Evolutionary conservation across 2,329 filamentous ascomycete genomes (phyloP).

Genomic region (Phyllosticta paracitricarpa): DNA sequence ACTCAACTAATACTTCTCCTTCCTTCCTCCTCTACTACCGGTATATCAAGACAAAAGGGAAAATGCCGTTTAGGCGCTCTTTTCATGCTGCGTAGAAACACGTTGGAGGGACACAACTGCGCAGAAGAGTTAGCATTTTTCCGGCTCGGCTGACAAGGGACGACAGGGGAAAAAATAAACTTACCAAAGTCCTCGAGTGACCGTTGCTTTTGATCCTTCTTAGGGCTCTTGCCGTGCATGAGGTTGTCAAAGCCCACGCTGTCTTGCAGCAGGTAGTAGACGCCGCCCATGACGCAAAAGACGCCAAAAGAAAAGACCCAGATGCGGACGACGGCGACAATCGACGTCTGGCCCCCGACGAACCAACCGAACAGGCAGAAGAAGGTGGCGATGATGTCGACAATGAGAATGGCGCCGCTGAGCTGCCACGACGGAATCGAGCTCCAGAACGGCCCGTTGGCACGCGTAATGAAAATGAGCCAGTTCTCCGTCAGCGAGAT

Average conservation of each 20-base stretch:
- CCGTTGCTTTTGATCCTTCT: conserved; percentile 73
- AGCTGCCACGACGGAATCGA: conserved; percentile 83
- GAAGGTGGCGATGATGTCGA: conserved; percentile 75
- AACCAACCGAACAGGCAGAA: conserved; percentile 85
- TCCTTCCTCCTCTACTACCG: background rate
- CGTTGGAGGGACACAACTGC: conserved; percentile 79
- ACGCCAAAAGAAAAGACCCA: conserved; percentile 89
- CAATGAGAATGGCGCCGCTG: conserved; percentile 63
- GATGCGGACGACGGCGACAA: conserved; percentile 76
- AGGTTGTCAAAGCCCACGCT: conserved; percentile 78
- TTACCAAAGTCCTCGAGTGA: conserved; percentile 83
- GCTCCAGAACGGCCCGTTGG: conserved; percentile 87
- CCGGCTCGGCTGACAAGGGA: background rate
- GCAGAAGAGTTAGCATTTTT: conserved; percentile 38
- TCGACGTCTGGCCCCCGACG: conserved; percentile 57
- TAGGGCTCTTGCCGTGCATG: conserved; percentile 81
- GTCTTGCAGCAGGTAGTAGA: conserved; percentile 73
- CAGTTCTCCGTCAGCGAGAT: conserved; percentile 89
- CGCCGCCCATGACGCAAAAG: conserved; percentile 70
- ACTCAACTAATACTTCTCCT: background rate
- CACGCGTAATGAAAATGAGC: conserved; percentile 93
- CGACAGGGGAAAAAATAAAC: conserved; percentile 32
- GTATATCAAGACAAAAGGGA: background rate
- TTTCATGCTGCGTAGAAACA: conserved; percentile 86
- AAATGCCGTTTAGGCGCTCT: conserved; percentile 52